Evolutionary conservation across 768 basidiomycete genomes (phyloP).

Genomic region (Boletus vinaceobasis): DNA sequence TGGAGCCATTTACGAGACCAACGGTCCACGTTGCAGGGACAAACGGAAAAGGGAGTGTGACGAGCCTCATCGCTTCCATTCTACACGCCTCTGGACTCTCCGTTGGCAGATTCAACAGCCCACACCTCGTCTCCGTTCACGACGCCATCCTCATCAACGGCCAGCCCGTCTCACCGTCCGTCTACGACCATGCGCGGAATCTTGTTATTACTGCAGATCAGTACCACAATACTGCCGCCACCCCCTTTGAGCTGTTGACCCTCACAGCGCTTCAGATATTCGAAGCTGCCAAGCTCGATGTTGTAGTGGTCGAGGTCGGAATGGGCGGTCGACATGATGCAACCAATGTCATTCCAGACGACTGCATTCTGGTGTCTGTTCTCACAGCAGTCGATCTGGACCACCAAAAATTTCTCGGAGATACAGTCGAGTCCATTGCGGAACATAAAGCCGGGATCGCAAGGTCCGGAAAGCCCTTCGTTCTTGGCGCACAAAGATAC

Average conservation of each 20-base stretch:
- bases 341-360: conserved; percentile 81
- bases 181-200: conserved; percentile 46
- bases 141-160: conserved; percentile 77
- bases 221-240: conserved; percentile 46
- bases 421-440: conserved; percentile 70
- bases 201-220: conserved; percentile 49
- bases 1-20: conserved; percentile 69
- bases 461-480: conserved; percentile 54
- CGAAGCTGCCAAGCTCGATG: conserved; percentile 63
- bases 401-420: conserved; percentile 87
- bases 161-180: conserved; percentile 42
- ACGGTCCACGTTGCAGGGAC: conserved; percentile 93
- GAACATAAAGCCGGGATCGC: conserved; percentile 83
- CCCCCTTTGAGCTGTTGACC: conserved; percentile 82
- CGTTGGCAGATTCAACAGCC: conserved; percentile 87
- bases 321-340: conserved; percentile 93
- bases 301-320: conserved; percentile 89
- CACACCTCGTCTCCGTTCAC: conserved; percentile 75
- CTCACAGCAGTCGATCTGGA: conserved; percentile 89
- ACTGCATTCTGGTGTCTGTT: conserved; percentile 68
- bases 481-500: conserved; percentile 64
- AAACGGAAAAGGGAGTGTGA: conserved; percentile 95
- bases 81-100: conserved; percentile 52
- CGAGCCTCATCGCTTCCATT: conserved; percentile 77
- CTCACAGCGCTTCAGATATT: conserved; percentile 77